A percentile compares a stretch with the other conserved stretches of the same genome.
These are phyloP conservation scores for Microbotryum scabiosae DNA, from an alignment of 1,284 basidiomycete genomes.

Conservation along the genomic window DNA sequence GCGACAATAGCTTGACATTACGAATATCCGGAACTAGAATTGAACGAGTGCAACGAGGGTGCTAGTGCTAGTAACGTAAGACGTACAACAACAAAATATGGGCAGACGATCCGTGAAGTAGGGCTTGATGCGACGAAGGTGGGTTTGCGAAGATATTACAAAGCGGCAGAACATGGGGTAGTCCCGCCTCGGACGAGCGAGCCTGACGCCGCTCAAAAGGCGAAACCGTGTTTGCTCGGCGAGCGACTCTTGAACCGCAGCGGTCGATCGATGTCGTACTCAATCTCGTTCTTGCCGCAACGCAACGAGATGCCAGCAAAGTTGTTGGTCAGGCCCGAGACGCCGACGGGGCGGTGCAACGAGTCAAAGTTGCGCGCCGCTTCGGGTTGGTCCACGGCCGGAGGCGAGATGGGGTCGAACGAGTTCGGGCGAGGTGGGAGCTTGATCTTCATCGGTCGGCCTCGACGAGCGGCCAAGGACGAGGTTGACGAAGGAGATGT, in stretches of 20 bases:
- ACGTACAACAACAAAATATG: no score
- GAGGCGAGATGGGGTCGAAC: neutral
- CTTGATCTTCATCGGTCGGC: neutral
- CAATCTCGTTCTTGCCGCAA: neutral
- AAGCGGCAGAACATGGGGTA: no score
- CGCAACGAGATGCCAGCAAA: conserved; percentile 1
- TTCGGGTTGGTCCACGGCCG: neutral
- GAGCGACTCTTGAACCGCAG: neutral
- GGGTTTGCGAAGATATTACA: neutral
- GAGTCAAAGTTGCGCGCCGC: neutral
- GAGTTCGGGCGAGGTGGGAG: neutral
- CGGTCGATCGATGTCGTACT: neutral
- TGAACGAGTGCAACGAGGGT: neutral
- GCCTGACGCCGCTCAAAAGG: neutral
- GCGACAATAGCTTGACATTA: neutral
- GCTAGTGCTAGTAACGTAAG: neutral
- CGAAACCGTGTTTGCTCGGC: neutral
- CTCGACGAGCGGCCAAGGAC: neutral
- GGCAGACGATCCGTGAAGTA: neutral
- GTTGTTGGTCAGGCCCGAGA: neutral
- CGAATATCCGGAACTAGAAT: neutral
- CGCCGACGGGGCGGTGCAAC: neutral
- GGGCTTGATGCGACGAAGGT: neutral
- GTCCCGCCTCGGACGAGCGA: no score
- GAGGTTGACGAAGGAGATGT: neutral